phyloP scores from a whole-genome alignment of 768 basidiomycete species.

The Mycena alexandri region DNA sequence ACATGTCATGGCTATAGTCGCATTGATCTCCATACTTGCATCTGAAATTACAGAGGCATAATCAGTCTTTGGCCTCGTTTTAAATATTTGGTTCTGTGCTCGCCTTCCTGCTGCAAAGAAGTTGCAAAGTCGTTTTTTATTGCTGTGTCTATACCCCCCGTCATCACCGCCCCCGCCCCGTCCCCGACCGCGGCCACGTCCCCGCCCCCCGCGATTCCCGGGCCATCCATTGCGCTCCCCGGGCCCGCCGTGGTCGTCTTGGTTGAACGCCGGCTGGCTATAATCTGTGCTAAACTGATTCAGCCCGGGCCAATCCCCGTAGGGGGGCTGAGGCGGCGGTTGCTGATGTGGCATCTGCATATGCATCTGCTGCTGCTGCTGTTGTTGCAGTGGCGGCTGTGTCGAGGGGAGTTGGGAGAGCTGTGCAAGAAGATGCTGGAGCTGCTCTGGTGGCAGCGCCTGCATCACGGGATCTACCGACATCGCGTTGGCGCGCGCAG shows the following conservation, averaged over 20 bases:
- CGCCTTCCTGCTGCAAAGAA: slow-evolving; percentile 94
- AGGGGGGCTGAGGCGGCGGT: slow-evolving; percentile 45
- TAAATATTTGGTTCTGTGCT: slow-evolving; percentile 68
- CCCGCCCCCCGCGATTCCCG: slow-evolving; percentile 60
- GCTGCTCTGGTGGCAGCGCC: slow-evolving; percentile 67
- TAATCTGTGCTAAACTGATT: slow-evolving; percentile 62
- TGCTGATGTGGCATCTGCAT: slow-evolving; percentile 18
- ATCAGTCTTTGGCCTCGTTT: slow-evolving; percentile 57
- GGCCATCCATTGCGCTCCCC: slow-evolving; percentile 60
- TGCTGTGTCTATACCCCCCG: slow-evolving; percentile 74
- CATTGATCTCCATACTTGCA: slow-evolving; percentile 92
- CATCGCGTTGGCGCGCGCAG: slow-evolving; percentile 49
- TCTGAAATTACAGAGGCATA: slow-evolving; percentile 70
- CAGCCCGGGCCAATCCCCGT: slow-evolving; percentile 55
- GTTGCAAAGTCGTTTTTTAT: slow-evolving; percentile 90
- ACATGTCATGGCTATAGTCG: slow-evolving; percentile 80
- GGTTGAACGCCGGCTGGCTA: slow-evolving; percentile 58
- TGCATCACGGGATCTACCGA: slow-evolving; percentile 56
- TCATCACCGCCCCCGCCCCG: slow-evolving; percentile 67
- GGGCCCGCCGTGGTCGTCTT: slow-evolving; percentile 60
- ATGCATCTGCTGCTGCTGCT: slow-evolving; percentile 21
- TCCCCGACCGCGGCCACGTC: slow-evolving; percentile 70
- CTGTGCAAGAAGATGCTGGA: slow-evolving; percentile 67
- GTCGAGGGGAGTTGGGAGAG: slow-evolving; percentile 44
- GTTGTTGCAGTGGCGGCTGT: slow-evolving; percentile 7